Base-by-base conservation (phyloP, 2,329 filamentous ascomycete genomes). In the Zopfia rhizophila region DNA sequence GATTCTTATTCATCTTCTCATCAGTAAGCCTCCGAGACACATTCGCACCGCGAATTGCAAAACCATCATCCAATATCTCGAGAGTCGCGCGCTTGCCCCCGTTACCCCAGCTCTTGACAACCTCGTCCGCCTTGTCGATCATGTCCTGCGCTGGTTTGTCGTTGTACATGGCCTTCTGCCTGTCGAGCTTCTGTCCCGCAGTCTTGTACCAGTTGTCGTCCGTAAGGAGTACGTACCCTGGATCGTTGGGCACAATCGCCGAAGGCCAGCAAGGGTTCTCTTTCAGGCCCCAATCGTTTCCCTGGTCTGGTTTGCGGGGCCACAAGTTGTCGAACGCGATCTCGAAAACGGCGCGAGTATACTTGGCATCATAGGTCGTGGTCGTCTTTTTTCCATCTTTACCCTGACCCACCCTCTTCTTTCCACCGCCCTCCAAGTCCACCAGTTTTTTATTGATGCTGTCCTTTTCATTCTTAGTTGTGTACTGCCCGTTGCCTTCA, bases 261-360 rank as follows among this genome's bases (percentile, higher is more conserved):
- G 31, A 12, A 3, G 42, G 42, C 42, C 42, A 46, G 42, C 42
- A 46, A 7, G 42, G 35, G 14, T 46, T 46, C 3, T 39, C 28
- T 10, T 27, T 39, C n/a, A 46, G 21, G 21, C 21, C 17, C 42
- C 42, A 46, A 17, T 46, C 42, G 21, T 46, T 46, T 7, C 16
- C 42, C n/a, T 24, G 7, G 14, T 21, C 6, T 2, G 42, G 42
- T n/a, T 16, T 12, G 7, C 16, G 10, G n/a, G 12, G 18, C 35
- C 33, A 33, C n/a, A n/a, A n/a, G n/a, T n/a, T n/a, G 16, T 39
- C 36, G 28, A 46, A 46, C 12, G 25, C n/a, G 6, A 46, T 31
- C 12, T 17, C 7, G 27, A 39, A 39, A 2, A 40, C 36, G 16
- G 42, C 36, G 19, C 42, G 42, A 3, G 36, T 46, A 14, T 16